Conservation (phyloP, 176 grass and related monocot genomes). For the Puccinellia tenuiflora region DNA sequence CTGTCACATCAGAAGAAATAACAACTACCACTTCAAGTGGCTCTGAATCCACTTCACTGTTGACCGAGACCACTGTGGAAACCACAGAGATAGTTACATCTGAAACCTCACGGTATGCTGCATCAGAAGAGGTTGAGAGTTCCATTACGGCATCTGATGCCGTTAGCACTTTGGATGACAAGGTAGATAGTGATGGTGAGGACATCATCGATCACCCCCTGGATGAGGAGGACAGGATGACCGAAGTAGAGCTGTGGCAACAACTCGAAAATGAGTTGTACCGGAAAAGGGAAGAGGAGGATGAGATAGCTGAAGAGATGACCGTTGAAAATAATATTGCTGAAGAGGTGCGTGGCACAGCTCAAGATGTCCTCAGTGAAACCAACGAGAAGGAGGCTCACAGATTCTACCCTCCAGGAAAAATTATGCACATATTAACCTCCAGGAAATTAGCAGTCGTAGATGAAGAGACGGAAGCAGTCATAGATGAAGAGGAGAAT, state of each 20-base stretch:
- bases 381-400: conserved; percentile 71
- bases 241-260: conserved; percentile 85
- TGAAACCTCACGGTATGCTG: conserved; percentile 35
- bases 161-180: conserved; percentile 43
- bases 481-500: conserved; percentile 17
- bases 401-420: conserved; percentile 93
- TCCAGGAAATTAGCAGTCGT: conserved; percentile 23
- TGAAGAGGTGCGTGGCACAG: conserved; percentile 25
- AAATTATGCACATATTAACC: conserved; percentile 86
- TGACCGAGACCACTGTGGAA: conserved; percentile 39
- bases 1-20: conserved; percentile 39
- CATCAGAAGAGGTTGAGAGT: conserved; percentile 39
- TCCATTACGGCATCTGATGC: conserved; percentile 30
- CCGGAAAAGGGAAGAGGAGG: conserved; percentile 44
- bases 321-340: conserved; percentile 46
- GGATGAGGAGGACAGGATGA: conserved; percentile 48
- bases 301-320: conserved; percentile 62
- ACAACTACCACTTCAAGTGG: conserved; percentile 18
- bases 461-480: conserved; percentile 32
- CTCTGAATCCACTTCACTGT: conserved; percentile 35
- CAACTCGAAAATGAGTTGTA: conserved; percentile 88
- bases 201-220: conserved; percentile 32
- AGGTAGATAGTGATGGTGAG: conserved; percentile 35
- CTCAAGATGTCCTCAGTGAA: conserved; percentile 44
- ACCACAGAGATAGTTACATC: conserved; percentile 47